Evolutionary conservation across 257 asterid species (phyloP), one percentile per base, ranked within the genome.

Genomic region (Solanum dulcamara): DNA sequence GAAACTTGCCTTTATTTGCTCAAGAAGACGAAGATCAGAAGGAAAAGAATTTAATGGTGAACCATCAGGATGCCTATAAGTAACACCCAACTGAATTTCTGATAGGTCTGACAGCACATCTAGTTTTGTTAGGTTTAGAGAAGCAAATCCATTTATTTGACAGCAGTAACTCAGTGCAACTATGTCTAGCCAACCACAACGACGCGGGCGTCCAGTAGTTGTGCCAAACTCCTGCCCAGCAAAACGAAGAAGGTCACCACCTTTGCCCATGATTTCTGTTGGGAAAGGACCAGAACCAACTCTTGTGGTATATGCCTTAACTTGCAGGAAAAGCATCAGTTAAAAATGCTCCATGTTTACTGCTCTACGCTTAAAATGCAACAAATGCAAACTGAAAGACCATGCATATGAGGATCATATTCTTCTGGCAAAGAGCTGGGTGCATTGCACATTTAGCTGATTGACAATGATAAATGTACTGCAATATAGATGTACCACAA

Each of bases 231-330:
- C 99, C 85, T 94, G 98, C 44, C 99, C 99, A 62, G 97, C 93
- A 86, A 89, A 90, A 89, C 98, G 90, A 85, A 96, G 97, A 71
- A 91, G 88, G 70, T 96, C 98, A 8, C 99, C 97, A 74, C 86
- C 95, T 92, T 92, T 86, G 79, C 93, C 99, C 91, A 91, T 87
- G 84, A 93, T 89, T 91, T 96, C 99, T 10, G 99, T 96, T 0
- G 98, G 98, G 89, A 96, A 95, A 37, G 99, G 99, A 75, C 99
- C 98, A 4, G 98, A 93, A 81, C 99, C 99, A 84, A 96, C 99
- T 88, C 99, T 90, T 5, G 97, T 95, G 37, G 98, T 95, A 89
- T 96, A 96, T 50, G 98, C 98, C 90, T 96, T 95, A 80, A 93
- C 99, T 98, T 94, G 93, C 87, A 89, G 59, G 48, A 35, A 7